Evolutionary conservation across 192 early-diverging fungal species (phyloP), one percentile per base, ranked within the genome.

Genomic region (Backusella morwellensis): DNA sequence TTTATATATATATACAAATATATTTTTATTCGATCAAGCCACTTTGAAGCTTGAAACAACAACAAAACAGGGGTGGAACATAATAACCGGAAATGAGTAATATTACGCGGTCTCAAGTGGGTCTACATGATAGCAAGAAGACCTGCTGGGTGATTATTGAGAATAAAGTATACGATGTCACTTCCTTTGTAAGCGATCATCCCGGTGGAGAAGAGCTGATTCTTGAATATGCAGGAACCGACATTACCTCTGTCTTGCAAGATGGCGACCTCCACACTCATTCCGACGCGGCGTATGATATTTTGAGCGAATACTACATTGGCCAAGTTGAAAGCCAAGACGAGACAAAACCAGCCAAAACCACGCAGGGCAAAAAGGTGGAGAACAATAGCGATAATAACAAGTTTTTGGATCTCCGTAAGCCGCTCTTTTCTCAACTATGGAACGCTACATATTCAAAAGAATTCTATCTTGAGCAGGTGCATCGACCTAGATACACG

Each of bases 191-290:
- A 75, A 82, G 81, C 8, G 96, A 97, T 81, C 96, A 99, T 77
- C 97, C 97, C 0, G 97, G 97, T 35, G 97, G 97, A 9, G 91
- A 92, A 34, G 97, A 98, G 26, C 84, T 92, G 44, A 83, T 99
- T 29, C 82, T 95, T 77, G 90, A 96, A 84, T 93, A 93, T 84
- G 96, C 89, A 47, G 97, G 97, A 35, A 82, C 89, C 35, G 93
- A 97, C 81, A 88, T 95, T 23, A 90, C 91, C 0, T 80, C 81
- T 38, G 89, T 91, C 35, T 92, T 97, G 92, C 81, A 86, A 47
- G 95, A 97, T 84, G 74, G 82, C 32, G 77, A 82, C 74, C 81
- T 85, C 68, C 96, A 99, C 78, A 63, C 70, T 6, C 97, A 99
- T 81, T 93, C 93, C 0, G 91, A 93, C 29, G 82, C 90, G 6